Evolutionary conservation across 352 stramenopile species (phyloP), one percentile per base, ranked within the genome.

Genomic region (Globisporangium cylindrosporum): DNA sequence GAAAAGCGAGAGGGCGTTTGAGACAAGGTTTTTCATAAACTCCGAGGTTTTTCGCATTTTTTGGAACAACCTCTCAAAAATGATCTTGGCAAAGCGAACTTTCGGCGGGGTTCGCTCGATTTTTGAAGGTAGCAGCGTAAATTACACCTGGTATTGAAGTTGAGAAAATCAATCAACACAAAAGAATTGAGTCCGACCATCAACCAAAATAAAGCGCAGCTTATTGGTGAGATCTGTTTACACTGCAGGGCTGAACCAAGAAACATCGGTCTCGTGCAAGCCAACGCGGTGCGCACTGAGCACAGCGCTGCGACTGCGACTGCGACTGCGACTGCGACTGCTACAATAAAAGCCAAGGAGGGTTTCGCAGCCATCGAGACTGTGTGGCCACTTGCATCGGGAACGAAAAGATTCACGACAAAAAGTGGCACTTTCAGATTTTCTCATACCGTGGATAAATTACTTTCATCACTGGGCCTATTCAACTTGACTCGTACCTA

Each of bases 1-100:
- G 8, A n/a, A 29, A 56, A 56, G 49, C n/a, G 49, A 56, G n/a
- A 56, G 49, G 49, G 49, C 2, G 49, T 56, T 56, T 56, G 3
- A 4, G 7, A 18, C n/a, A 0, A 56, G 49, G 49, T 56, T 56
- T 56, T 56, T 56, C 22, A 51, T 12, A 24, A 51, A 4, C 4
- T 49, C 5, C 1, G 18, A 51, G 43, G 43, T 51, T 51, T 51
- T 51, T 22, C 7, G 4, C 3, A 10, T 10, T 22, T 48, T n/a
- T 22, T 49, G 2, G 43, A 51, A 51, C 15, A 6, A 51, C 43
- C 43, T 49, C 41, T 12, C 1, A 4, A 51, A 51, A 51, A 0
- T 51, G 18, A 51, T 51, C 12, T n/a, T 8, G 2, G 2, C 5
- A 24, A 22, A n/a, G 43, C 43, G 6, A 51, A 51, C 18, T 51